A percentile compares a stretch with the other conserved stretches of the same genome.
Conservation (phyloP, 2,329 filamentous ascomycete genomes). For the Curvularia verruculosa region DNA sequence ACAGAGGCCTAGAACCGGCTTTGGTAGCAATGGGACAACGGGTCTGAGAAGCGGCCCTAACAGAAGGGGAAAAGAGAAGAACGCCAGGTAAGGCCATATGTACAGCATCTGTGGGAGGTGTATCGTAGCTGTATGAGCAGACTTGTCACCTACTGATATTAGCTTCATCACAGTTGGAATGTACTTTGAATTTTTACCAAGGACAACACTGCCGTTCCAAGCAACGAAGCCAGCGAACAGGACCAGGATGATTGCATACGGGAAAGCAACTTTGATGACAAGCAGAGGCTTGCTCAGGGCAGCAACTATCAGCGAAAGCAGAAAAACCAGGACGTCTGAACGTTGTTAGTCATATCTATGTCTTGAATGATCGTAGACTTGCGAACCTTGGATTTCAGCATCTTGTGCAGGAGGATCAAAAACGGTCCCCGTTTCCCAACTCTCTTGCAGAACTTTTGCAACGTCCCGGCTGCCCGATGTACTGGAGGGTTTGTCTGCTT, state of each 20-base stretch:
- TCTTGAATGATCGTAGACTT: too few species aligned
- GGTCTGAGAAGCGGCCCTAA: slow-evolving; percentile 59
- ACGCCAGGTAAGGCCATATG: slow-evolving; percentile 85
- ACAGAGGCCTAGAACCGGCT: slow-evolving; percentile 13
- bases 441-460: slow-evolving; percentile 15
- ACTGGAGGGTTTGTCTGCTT: slow-evolving; percentile 14
- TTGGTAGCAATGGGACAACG: slow-evolving; percentile 35
- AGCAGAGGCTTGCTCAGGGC: slow-evolving; percentile 53
- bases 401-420: slow-evolving; percentile 32
- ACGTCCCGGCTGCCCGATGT: slow-evolving; percentile 1
- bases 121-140: slow-evolving; percentile 87
- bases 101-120: slow-evolving; percentile 94
- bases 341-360: slow-evolving; percentile 7
- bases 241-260: slow-evolving; percentile 66
- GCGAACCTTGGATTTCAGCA: slow-evolving; percentile 34
- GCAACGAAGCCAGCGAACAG: slow-evolving; percentile 76
- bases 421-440: slow-evolving; percentile 33
- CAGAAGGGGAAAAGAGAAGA: slow-evolving; percentile 86
- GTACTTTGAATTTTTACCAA: slow-evolving; percentile 62
- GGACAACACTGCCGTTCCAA: slow-evolving; percentile 90
- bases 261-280: slow-evolving; percentile 51
- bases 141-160: slow-evolving; percentile 75
- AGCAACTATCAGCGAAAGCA: slow-evolving; percentile 68
- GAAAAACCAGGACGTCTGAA: slow-evolving; percentile 37
- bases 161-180: slow-evolving; percentile 8